Base-by-base conservation (phyloP, 352 stramenopile species). In the Globisporangium splendens region DNA sequence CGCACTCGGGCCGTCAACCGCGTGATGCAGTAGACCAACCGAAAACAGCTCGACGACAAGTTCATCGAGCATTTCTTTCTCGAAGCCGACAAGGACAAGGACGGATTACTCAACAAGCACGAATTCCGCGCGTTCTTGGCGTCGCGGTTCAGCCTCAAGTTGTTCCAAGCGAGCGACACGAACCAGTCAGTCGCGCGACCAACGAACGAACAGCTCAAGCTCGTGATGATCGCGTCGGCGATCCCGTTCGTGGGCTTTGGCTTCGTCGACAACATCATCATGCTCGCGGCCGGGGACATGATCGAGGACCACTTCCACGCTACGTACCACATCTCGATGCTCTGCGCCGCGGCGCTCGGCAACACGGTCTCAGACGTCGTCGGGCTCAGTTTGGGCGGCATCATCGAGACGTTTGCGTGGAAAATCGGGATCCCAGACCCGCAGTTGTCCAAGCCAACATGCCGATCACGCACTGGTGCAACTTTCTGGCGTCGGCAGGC, bases 361-460 rank as follows among this genome's bases (percentile, higher is more conserved):
- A 98, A 99, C 70, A 97, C 97, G 22, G 84, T 99, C 35, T 88
- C 79, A 21, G 95, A 98, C 72, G 77, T 98, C 17, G 81, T 92
- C 4, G 96, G 96, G 8, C 83, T 98, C 35, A 96, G 89, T 61
- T 77, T 98, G 13, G 95, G 94, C 46, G 94, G 94, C 21, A 72
- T 96, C 18, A 96, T 99, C 54, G 87, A 95, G 61, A 75, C 68
- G 38, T 80, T 91, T 50, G 84, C 86, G 54, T 75, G 83, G 3
- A 77, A 76, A 41, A 47, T 84, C 17, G 77, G 77, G 15, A 91
- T 91, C 49, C 75, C 78, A 0, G 80, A 95, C 50, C 83, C 84
- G 8, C 65, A 79, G 60, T 73, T 96, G 15, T 91, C 85, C 24
- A 84, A 84, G 78, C 82, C 22, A 77, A 83, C 61, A 91, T 91